Percentiles rank a stretch among this genome's conserved stretches.
phyloP scores from a whole-genome alignment of 305 asterid species.

The Andrographis paniculata region DNA sequence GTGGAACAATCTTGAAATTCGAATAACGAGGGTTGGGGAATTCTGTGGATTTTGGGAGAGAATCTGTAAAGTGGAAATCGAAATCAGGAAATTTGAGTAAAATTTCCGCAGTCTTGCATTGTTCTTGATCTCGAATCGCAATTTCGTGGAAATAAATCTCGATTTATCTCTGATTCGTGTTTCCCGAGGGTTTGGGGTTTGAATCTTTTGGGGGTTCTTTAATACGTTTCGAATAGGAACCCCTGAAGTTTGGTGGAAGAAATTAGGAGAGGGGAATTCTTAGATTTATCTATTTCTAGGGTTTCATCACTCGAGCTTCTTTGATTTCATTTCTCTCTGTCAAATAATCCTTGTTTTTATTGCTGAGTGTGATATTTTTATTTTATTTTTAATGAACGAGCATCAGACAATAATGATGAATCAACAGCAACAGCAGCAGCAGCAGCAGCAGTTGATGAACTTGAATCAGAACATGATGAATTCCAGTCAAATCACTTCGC shows the following conservation, averaged over 20 bases:
- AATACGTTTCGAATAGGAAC: background rate
- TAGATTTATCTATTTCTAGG: conserved; percentile 1
- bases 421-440: conserved; percentile 36
- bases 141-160: no score
- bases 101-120: background rate
- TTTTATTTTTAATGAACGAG: conserved; percentile 37
- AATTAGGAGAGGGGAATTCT: background rate
- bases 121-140: conserved; percentile 8
- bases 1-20: background rate
- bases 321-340: background rate
- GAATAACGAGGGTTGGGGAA: no score
- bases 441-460: conserved; percentile 17
- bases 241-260: conserved; percentile 7
- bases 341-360: background rate
- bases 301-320: background rate
- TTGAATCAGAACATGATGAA: conserved; percentile 22
- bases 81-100: background rate
- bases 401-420: conserved; percentile 41
- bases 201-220: background rate
- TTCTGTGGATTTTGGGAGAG: no score
- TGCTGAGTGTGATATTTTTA: conserved; percentile 12
- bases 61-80: background rate
- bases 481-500: conserved; percentile 25
- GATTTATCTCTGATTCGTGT: no score
- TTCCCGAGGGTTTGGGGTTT: conserved; percentile 3